These are phyloP conservation scores for Cercospora nicotianae DNA, from an alignment of 2,329 filamentous ascomycete genomes.

Conservation along the genomic window DNA sequence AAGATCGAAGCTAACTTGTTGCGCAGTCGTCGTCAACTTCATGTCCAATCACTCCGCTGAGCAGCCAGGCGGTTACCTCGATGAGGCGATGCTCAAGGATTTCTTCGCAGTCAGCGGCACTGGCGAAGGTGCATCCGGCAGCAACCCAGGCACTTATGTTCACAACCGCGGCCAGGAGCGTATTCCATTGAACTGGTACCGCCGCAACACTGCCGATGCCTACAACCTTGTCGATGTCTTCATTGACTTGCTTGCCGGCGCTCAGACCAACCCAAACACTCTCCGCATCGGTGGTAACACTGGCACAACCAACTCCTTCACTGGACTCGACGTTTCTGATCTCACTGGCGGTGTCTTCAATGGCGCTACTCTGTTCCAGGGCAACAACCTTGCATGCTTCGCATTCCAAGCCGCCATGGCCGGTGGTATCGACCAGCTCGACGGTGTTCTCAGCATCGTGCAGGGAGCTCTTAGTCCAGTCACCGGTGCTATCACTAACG, in stretches of 20 bases:
- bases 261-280: constrained; percentile 30
- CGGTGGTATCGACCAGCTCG: constrained; percentile 17
- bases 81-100: constrained; percentile 26
- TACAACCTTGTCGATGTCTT: constrained; percentile 23
- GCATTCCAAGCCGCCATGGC: constrained; percentile 20
- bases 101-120: constrained; percentile 33
- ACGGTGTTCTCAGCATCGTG: constrained; percentile 3
- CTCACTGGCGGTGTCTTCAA: constrained; percentile 47
- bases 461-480: constrained; percentile 12
- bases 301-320: constrained; percentile 39
- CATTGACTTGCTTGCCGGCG: constrained; percentile 17
- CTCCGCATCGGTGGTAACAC: constrained; percentile 42
- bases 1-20: not conserved
- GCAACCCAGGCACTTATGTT: constrained; percentile 27
- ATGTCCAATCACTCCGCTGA: constrained; percentile 34
- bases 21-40: constrained; percentile 33
- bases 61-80: constrained; percentile 28
- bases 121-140: constrained; percentile 24
- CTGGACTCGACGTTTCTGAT: constrained; percentile 38
- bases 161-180: constrained; percentile 31
- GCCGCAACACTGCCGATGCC: constrained; percentile 15
- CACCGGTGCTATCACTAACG: constrained; percentile 12
- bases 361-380: constrained; percentile 17
- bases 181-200: constrained; percentile 35
- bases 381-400: constrained; percentile 26